Evolutionary conservation across 1,139 yeast genomes (phyloP).

Genomic region (Kazachstania sp.): DNA sequence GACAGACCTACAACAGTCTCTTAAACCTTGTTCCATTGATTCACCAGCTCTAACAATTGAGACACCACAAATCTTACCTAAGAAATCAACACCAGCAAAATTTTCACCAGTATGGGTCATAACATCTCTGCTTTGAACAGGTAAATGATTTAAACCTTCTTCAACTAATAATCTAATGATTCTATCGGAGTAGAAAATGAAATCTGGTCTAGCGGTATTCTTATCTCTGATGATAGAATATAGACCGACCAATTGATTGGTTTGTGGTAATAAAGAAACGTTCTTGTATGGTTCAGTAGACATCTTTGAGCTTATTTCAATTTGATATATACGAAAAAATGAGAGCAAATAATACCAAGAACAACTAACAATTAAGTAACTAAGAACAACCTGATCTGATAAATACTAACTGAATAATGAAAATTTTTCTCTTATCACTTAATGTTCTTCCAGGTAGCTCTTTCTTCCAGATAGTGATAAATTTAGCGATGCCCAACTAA

Average conservation of each 20-base stretch:
- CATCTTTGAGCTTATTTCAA: constrained; percentile 3
- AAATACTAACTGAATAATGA: background rate
- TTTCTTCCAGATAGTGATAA: too few species aligned
- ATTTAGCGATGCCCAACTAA: too few species aligned
- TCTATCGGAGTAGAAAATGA: constrained; percentile 89
- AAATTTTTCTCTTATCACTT: too few species aligned
- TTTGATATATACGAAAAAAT: too few species aligned
- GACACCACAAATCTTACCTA: constrained; percentile 94
- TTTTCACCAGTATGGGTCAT: constrained; percentile 69
- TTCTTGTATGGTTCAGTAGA: constrained; percentile 36
- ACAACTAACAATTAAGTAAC: too few species aligned
- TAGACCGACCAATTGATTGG: constrained; percentile 79
- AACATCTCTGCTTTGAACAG: constrained; percentile 60
- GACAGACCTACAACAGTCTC: constrained; percentile 95
- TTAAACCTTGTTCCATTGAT: constrained; percentile 94
- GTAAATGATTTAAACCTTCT: constrained; percentile 87
- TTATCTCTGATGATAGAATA: constrained; percentile 85
- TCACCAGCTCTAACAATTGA: constrained; percentile 97
- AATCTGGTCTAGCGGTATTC: constrained; percentile 75
- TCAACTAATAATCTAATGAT: constrained; percentile 88
- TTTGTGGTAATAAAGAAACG: constrained; percentile 71
- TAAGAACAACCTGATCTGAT: background rate
- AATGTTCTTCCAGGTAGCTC: too few species aligned
- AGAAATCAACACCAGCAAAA: constrained; percentile 71
- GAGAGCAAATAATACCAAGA: too few species aligned